These are phyloP conservation scores for Actinidia arguta DNA, from an alignment of 179 eudicot genomes.

Conservation along the genomic window DNA sequence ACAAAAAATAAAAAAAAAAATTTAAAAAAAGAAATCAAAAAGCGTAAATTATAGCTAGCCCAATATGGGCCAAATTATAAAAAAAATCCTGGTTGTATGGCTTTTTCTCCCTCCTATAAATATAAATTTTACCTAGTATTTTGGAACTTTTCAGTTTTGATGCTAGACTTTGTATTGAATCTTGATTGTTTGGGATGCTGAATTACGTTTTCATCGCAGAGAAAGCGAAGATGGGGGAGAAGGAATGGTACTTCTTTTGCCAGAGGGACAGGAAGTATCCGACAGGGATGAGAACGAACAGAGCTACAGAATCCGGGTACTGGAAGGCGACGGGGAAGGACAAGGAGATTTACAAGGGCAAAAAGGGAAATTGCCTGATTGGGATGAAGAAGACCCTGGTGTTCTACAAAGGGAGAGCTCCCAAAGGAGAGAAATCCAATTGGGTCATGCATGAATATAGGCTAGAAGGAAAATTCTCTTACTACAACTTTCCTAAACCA, in stretches of 20 bases:
- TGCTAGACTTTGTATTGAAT: not conserved
- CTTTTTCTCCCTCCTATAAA: not conserved
- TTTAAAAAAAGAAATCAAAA: no score
- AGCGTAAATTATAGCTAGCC: no score
- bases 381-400: conserved; percentile 67
- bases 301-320: conserved; percentile 57
- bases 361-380: conserved; percentile 22
- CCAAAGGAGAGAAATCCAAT: conserved; percentile 61
- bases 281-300: conserved; percentile 60
- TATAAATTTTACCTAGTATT: not conserved
- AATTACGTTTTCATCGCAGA: conserved; percentile 25
- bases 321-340: conserved; percentile 71
- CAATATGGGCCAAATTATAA: no score
- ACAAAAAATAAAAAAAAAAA: no score
- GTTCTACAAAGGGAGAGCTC: conserved; percentile 68
- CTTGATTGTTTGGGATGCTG: not conserved
- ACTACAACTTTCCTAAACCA: conserved; percentile 39
- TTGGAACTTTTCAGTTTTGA: not conserved
- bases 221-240: conserved; percentile 63
- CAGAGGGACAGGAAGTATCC: conserved; percentile 60
- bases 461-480: conserved; percentile 52
- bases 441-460: conserved; percentile 68
- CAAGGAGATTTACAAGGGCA: conserved; percentile 47
- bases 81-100: no score
- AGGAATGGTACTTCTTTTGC: conserved; percentile 57